phyloP scores from a whole-genome alignment of 1,284 basidiomycete genomes.

The Ceratobasidium sp. region DNA sequence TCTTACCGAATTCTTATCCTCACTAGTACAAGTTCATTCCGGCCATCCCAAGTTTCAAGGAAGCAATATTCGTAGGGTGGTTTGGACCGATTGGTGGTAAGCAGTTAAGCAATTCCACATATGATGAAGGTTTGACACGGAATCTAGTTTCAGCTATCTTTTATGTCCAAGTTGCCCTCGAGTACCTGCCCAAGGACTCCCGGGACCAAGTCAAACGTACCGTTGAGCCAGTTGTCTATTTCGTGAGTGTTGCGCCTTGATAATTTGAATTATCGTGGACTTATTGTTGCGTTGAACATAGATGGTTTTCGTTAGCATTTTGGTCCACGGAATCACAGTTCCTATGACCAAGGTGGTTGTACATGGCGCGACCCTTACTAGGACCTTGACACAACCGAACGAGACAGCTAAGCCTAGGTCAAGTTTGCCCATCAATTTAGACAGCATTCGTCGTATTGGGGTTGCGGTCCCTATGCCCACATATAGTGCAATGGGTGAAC shows the following conservation, averaged over 20 bases:
- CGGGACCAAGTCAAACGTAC: conserved; percentile 25
- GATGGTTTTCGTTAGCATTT: conserved; percentile 33
- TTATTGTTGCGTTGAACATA: neutral
- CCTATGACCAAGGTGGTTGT: neutral
- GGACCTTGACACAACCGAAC: conserved; percentile 8
- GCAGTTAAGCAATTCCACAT: neutral
- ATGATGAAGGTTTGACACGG: neutral
- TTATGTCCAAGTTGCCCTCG: conserved; percentile 25
- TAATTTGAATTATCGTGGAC: neutral
- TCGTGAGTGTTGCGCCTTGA: neutral
- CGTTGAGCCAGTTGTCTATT: conserved; percentile 26
- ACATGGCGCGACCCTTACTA: conserved; percentile 22
- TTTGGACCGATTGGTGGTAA: conserved; percentile 31
- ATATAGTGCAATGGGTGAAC: neutral
- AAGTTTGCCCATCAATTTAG: neutral
- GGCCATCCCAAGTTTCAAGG: conserved; percentile 9
- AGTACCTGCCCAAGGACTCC: conserved; percentile 30
- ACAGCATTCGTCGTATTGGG: conserved; percentile 17
- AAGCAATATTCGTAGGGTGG: conserved; percentile 29
- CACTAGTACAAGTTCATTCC: conserved; percentile 29
- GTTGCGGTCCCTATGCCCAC: conserved; percentile 10
- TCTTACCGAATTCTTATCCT: neutral
- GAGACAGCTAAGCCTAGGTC: neutral
- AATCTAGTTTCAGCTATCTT: conserved; percentile 20
- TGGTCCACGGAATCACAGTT: conserved; percentile 32